Percentiles rank a stretch among this genome's conserved stretches.
phyloP scores from a whole-genome alignment of 1,284 basidiomycete species.

The Puccinia sorghi region DNA sequence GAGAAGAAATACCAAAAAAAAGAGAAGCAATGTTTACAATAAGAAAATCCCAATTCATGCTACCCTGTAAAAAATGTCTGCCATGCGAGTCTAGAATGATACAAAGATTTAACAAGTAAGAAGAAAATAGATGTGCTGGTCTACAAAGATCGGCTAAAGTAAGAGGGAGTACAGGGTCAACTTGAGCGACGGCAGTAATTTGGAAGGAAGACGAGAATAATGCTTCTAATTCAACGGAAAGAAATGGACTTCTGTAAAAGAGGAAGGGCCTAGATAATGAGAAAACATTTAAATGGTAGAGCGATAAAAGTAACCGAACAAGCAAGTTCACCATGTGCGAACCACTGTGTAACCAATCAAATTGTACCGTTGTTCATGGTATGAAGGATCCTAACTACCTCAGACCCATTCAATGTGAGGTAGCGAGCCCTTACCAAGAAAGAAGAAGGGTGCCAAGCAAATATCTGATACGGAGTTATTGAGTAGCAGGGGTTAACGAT shows the following conservation, averaged over 20 bases:
- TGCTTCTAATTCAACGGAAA: not conserved
- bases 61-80: not conserved
- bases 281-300: conserved; percentile 1
- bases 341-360: not conserved
- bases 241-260: not conserved
- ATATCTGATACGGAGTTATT: not conserved
- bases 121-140: conserved; percentile 15
- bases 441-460: conserved; percentile 34
- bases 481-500: conserved; percentile 11
- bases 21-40: not conserved
- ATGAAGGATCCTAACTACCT: conserved; percentile 2
- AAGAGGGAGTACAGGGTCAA: not conserved
- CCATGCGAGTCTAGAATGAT: conserved; percentile 10
- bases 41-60: conserved; percentile 23
- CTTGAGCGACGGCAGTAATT: not conserved
- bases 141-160: conserved; percentile 6
- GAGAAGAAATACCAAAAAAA: conserved; percentile 19
- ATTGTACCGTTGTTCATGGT: conserved; percentile 13
- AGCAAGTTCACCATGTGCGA: not conserved
- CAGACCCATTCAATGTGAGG: conserved; percentile 21
- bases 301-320: not conserved
- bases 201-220: not conserved
- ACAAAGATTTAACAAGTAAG: conserved; percentile 5
- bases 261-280: not conserved
- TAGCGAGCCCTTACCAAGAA: conserved; percentile 29